Base-by-base conservation (phyloP, 2,329 filamentous ascomycete genomes). In the Pestalotiopsis sp. region DNA sequence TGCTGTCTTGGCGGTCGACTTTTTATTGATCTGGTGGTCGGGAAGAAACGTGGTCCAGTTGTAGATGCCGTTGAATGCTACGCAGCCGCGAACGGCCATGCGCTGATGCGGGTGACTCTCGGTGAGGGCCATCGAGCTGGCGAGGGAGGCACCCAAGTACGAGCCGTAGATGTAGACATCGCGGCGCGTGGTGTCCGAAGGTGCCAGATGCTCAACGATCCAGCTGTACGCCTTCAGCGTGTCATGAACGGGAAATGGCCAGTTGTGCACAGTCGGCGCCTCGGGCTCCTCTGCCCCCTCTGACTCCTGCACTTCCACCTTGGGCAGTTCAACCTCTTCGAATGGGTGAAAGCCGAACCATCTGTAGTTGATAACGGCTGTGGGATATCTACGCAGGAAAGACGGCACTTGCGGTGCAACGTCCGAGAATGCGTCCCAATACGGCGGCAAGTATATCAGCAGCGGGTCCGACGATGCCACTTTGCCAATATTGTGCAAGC, bases 31-130 rank as follows among this genome's bases (percentile, higher is more conserved):
- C 6, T 80, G 82, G 68, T 89, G 86, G 70, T 86, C 83, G 0
- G 86, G 85, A 12, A 89, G 81, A 69, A 90, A 87, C 76, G 82
- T 86, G 68, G 87, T 88, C 89, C 89, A 91, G 79, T 91, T 86
- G 78, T 89, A 91, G 68, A 91, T 83, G 57, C 88, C 89, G 71
- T 91, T 88, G 77, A 86, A 86, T 7, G 84, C 83, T 17, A 88
- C 78, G 39, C 90, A 76, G 7, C 88, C 88, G 11, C 86, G 82
- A 58, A 91, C 80, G 52, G 80, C 81, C 73, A 87, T 82, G 39
- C 73, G 77, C 14, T 78, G 73, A 66, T 85, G 79, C 1, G 79
- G 72, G 59, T 82, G 80, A 1, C 83, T 79, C 75, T 90, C 87
- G 1, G 88, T 91, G 58, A 91, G 77, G 9, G 88, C 85, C 3